phyloP scores from a whole-genome alignment of 352 stramenopile genomes.

The Sclerospora graminicola region DNA sequence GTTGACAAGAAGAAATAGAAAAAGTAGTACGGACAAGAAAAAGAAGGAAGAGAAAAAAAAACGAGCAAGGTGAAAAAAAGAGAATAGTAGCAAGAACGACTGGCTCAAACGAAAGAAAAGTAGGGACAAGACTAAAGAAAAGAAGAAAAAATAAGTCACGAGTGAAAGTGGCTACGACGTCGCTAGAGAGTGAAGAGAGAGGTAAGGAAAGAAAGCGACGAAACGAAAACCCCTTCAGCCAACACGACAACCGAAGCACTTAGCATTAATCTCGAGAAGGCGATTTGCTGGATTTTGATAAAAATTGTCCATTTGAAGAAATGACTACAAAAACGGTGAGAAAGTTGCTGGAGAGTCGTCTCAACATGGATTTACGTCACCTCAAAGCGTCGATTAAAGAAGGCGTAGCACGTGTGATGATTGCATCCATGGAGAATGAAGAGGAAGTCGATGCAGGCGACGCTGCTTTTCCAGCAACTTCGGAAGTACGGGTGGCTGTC shows the following conservation, averaged over 20 bases:
- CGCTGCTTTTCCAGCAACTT: conserved; percentile 6
- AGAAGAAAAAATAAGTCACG: conserved; percentile 43
- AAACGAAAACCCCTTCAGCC: conserved; percentile 16
- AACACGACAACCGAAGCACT: conserved; percentile 29
- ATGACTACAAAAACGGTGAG: conserved; percentile 79
- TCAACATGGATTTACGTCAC: too few species aligned
- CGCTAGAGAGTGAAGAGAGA: conserved; percentile 2
- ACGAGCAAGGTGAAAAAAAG: conserved; percentile 15
- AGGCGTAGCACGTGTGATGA: conserved; percentile 67
- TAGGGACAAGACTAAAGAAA: conserved; percentile 23
- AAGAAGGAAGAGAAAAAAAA: conserved; percentile 17
- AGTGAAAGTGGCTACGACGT: too few species aligned
- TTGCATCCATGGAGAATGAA: conserved; percentile 62
- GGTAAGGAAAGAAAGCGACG: too few species aligned
- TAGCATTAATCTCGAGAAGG: conserved; percentile 65
- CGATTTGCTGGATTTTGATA: conserved; percentile 73
- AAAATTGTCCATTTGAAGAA: conserved; percentile 69
- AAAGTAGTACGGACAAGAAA: conserved; percentile 29
- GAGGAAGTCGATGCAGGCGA: conserved; percentile 18
- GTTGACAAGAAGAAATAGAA: conserved; percentile 25
- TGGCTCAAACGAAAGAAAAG: conserved; percentile 7
- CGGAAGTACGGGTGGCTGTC: conserved; percentile 7
- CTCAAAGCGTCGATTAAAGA: too few species aligned
- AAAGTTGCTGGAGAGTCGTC: too few species aligned
- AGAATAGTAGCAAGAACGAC: conserved; percentile 10